Percentiles rank a stretch among this genome's conserved stretches.
These are phyloP conservation scores for Nitzschia putrida DNA, from an alignment of 108 stramenopile species.

Conservation along the genomic window DNA sequence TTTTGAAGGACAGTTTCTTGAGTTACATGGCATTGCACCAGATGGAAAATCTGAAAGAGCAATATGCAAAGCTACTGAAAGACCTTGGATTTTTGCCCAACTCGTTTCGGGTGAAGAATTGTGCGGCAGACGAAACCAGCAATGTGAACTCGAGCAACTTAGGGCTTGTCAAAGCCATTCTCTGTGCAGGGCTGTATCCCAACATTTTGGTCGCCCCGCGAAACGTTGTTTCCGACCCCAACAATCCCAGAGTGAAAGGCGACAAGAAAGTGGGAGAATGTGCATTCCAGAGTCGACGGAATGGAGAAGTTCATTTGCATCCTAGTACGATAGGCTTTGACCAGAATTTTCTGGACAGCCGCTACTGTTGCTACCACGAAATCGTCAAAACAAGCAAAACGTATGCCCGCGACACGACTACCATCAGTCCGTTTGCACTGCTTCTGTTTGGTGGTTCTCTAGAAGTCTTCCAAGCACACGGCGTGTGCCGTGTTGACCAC, in stretches of 20 bases:
- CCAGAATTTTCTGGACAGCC: constrained; percentile 52
- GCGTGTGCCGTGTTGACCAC: constrained; percentile 63
- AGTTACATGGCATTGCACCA: constrained; percentile 61
- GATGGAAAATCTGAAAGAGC: constrained; percentile 72
- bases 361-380: constrained; percentile 78
- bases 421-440: constrained; percentile 61
- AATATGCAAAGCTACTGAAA: constrained; percentile 60
- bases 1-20: constrained; percentile 72
- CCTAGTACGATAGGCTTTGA: constrained; percentile 67
- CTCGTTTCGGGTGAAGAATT: constrained; percentile 28
- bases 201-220: constrained; percentile 80
- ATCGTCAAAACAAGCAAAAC: constrained; percentile 77
- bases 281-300: constrained; percentile 54
- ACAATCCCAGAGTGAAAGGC: constrained; percentile 14
- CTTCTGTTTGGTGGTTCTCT: constrained; percentile 73
- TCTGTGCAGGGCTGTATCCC: constrained; percentile 89
- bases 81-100: constrained; percentile 65
- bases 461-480: constrained; percentile 59
- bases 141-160: constrained; percentile 59
- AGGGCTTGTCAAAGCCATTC: constrained; percentile 74
- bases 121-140: constrained; percentile 1
- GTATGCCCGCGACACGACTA: constrained; percentile 67
- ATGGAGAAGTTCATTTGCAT: constrained; percentile 69
- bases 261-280: constrained; percentile 59
- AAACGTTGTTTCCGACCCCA: constrained; percentile 16